Evolutionary conservation across 768 basidiomycete species (phyloP), one percentile per base, ranked within the genome.

Genomic region (Macrolepiota fuliginosa): DNA sequence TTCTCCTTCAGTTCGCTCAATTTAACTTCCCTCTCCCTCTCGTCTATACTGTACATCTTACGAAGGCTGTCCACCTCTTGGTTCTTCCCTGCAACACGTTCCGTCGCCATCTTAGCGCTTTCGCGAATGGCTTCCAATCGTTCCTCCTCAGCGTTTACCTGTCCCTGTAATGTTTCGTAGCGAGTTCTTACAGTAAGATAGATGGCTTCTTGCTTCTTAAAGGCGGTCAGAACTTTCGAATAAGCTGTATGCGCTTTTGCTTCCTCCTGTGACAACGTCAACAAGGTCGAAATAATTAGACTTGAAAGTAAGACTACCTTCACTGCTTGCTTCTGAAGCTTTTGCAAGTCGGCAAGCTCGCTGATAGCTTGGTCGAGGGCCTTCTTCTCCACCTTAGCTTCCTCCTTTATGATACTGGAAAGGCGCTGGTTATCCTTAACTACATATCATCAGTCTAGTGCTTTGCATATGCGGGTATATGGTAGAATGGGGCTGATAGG

Each of bases 381-480:
- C 62, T 81, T 76, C 69, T 85, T 85, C 72, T 92, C 90, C 29
- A 32, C 29, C 68, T 85, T 86, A 0, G 81, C 88, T 72, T 92
- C 92, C 1, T 78, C 72, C 71, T 83, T 86, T 67, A 93, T 84
- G 37, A 94, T 81, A 69, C 92, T 6, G 3, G 86, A 83, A 37
- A 92, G 74, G 40, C 76, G 79, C 66, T 82, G 85, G 6, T 81
- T 81, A 51, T 90, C 84, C 65, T 81, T 84, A 40, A 2, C 39
- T 12, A 40, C 39, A 13, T 45, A 45, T 45, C 29, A 32, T 32
- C 29, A 32, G 7, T 32, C 29, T 32, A 7, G 29, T 32, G 29
- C 29, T 32, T 7, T 32, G 7, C 7, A 32, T 7, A 32, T 7
- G 7, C 7, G 29, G 29, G 3, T 32, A 32, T 7, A 7, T 7